A percentile compares a stretch with the other conserved stretches of the same genome.
phyloP scores from a whole-genome alignment of 2,329 filamentous ascomycete genomes.

The Penicillium hordei region DNA sequence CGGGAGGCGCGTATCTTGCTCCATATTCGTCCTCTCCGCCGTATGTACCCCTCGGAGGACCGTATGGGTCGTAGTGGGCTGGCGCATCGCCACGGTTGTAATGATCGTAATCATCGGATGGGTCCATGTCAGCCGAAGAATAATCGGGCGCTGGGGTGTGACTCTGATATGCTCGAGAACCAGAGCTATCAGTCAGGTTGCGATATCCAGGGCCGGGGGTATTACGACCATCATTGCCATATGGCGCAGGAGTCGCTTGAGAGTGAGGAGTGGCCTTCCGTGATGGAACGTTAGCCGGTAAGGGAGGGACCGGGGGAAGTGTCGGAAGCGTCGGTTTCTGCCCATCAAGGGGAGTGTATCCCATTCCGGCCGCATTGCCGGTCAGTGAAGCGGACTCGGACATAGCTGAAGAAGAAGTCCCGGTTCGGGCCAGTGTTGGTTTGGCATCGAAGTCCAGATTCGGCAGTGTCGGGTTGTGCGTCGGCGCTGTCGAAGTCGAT shows the following conservation, averaged over 20 bases:
- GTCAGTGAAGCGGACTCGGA: slow-evolving; percentile 52
- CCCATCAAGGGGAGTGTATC: slow-evolving; percentile 38
- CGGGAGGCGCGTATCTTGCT: not conserved
- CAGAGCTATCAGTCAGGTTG: slow-evolving; percentile 18
- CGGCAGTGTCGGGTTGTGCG: slow-evolving; percentile 40
- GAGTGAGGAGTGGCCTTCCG: slow-evolving; percentile 28
- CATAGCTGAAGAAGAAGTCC: slow-evolving; percentile 54
- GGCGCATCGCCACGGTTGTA: slow-evolving; percentile 2
- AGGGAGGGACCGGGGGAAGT: slow-evolving; percentile 34
- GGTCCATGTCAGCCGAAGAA: slow-evolving; percentile 13
- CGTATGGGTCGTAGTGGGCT: slow-evolving; percentile 16
- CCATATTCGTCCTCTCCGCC: slow-evolving; percentile 2
- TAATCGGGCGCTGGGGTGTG: slow-evolving; percentile 24
- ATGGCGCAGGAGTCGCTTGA: slow-evolving; percentile 26
- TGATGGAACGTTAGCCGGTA: slow-evolving; percentile 28
- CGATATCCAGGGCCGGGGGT: slow-evolving; percentile 20
- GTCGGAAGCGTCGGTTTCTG: slow-evolving; percentile 28
- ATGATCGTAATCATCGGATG: not conserved
- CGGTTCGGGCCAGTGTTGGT: slow-evolving; percentile 41
- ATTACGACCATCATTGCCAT: slow-evolving; percentile 23
- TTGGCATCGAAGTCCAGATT: slow-evolving; percentile 46
- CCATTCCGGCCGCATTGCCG: slow-evolving; percentile 31
- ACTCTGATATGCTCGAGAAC: slow-evolving; percentile 19
- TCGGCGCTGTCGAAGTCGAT: slow-evolving; percentile 45
- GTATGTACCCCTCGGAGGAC: not conserved